These are phyloP conservation scores for Talaromyces sp. DNA, from an alignment of 2,329 filamentous ascomycete genomes.

Conservation along the genomic window DNA sequence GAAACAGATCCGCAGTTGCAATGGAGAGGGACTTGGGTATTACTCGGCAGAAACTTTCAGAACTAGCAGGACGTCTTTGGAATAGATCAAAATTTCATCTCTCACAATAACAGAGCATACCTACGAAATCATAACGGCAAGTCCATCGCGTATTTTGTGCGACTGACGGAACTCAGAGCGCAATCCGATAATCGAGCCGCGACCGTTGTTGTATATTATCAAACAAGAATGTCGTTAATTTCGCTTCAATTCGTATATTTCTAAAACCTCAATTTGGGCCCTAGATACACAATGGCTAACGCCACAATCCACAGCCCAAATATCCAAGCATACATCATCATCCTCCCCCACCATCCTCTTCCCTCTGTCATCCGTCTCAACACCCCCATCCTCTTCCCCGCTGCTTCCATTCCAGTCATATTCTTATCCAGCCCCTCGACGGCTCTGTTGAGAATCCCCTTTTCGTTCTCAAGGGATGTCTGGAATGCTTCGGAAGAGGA, in stretches of 20 bases:
- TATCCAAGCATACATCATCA: conserved; percentile 82
- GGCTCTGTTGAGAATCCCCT: conserved; percentile 68
- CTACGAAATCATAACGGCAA: too few species aligned
- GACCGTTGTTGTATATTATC: too few species aligned
- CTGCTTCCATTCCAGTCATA: conserved; percentile 70
- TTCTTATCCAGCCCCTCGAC: conserved; percentile 74
- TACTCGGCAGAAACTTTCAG: not conserved
- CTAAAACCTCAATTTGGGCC: conserved; percentile 84
- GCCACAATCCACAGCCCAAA: conserved; percentile 75
- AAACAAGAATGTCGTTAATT: too few species aligned
- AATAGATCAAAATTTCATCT: too few species aligned
- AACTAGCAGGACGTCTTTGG: not conserved
- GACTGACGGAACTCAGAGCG: too few species aligned
- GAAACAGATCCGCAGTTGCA: not conserved
- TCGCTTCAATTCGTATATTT: too few species aligned
- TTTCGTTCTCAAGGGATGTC: conserved; percentile 68
- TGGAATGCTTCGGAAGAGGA: conserved; percentile 69
- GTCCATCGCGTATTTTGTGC: too few species aligned
- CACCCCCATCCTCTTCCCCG: conserved; percentile 72
- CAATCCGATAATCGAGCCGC: not conserved
- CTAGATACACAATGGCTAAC: conserved; percentile 75
- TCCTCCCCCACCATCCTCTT: conserved; percentile 78
- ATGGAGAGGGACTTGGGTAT: not conserved
- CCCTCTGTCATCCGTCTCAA: conserved; percentile 80
- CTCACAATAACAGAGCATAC: too few species aligned